Base-by-base conservation (phyloP, 352 stramenopile genomes). In the Globisporangium uncinulatum region DNA sequence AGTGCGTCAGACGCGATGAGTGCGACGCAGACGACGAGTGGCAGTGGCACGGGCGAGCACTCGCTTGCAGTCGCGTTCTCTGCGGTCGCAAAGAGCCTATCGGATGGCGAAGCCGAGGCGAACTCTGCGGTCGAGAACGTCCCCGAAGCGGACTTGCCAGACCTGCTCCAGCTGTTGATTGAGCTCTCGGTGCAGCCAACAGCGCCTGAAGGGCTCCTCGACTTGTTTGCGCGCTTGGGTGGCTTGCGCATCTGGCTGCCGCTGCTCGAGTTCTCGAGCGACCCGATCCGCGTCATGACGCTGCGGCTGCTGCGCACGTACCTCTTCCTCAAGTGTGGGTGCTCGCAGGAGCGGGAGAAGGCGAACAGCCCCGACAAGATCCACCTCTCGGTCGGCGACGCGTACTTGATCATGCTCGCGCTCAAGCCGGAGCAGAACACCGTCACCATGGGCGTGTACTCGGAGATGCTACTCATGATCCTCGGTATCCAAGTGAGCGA, bases 221-320 rank as follows among this genome's bases (percentile, higher is more conserved):
- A 89, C 51, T 61, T 92, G 10, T 92, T 94, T 67, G 79, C 78
- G 21, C 76, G 79, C 7, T 62, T 94, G 9, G 83, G 83, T 24
- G 83, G 83, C 9, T 73, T 94, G 39, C 79, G 83, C 14, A 92
- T 94, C 20, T 94, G 83, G 83, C 64, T 94, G 9, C 83, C 83
- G 19, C 54, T 94, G 10, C 59, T 94, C n/a, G 78, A 81, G 42
- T 92, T 90, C 58, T 73, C 68, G 29, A 86, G 74, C 52, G 78
- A 89, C 49, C 71, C 74, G 5, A 79, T 92, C 62, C 79, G 80
- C 42, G 81, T 91, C 4, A 92, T 94, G 83, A 91, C 83, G 1
- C 49, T 94, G 36, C 81, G 83, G 21, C 65, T 94, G 31, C 52
- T 94, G 42, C 76, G 83, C 57, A 93, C 80, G 39, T 93, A 91